Evolutionary conservation across 306 rosid species (phyloP).

Genomic region (Quercus variabilis): DNA sequence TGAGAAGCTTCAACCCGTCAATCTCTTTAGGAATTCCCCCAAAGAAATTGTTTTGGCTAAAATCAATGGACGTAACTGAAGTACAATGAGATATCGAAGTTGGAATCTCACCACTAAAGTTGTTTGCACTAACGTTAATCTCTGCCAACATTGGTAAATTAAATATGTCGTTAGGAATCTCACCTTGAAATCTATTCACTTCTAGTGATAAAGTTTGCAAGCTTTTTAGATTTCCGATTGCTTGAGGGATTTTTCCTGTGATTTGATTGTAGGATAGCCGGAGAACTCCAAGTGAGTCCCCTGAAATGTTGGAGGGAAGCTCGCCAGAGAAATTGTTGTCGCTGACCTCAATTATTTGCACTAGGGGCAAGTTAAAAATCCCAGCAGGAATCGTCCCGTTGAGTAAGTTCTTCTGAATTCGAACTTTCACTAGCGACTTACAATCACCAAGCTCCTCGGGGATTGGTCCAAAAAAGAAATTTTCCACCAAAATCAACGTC

Average conservation of each 20-base stretch:
- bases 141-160: constrained; percentile 9
- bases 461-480: constrained; percentile 61
- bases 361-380: constrained; percentile 48
- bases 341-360: constrained; percentile 33
- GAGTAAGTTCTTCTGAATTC: constrained; percentile 51
- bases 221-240: constrained; percentile 38
- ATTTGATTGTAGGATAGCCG: constrained; percentile 46
- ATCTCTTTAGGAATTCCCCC: constrained; percentile 67
- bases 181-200: constrained; percentile 45
- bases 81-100: constrained; percentile 28
- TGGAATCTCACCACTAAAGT: constrained; percentile 52
- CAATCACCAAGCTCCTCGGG: constrained; percentile 59
- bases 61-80: constrained; percentile 46
- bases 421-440: constrained; percentile 43
- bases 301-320: constrained; percentile 49
- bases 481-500: constrained; percentile 45
- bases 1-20: constrained; percentile 26
- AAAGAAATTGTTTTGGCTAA: constrained; percentile 47
- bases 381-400: constrained; percentile 61
- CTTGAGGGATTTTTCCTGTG: constrained; percentile 58
- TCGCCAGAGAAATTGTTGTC: constrained; percentile 54
- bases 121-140: constrained; percentile 61
- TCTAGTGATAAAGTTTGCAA: constrained; percentile 52
- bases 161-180: constrained; percentile 49
- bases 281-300: constrained; percentile 36